Base-by-base conservation (phyloP, 208 protist genomes). In the Trypanosoma boissoni region DNA sequence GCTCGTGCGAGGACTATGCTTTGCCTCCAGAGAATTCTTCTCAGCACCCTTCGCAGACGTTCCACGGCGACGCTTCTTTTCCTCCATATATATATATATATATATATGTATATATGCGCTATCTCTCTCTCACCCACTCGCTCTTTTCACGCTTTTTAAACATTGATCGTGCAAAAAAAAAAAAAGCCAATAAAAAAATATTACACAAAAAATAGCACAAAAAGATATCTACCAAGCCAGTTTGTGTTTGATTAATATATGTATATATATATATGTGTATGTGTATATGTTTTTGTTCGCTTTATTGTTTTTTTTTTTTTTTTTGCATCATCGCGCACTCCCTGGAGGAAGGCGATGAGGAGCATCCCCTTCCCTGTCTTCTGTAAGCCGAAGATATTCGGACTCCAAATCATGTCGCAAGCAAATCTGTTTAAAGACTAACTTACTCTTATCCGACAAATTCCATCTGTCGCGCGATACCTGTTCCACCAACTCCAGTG, bases 391-490 rank as follows among this genome's bases (percentile, higher is more conserved):
- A n/a, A 58, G 23, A 39, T 52, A 67, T 43, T 67, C 56, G 32
- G 44, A 18, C 20, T 52, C 48, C 46, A n/a, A 78, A 62, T 20
- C 12, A 20, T 80, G 79, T 7, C 68, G 63, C 18, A 52, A 18
- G 20, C 55, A 53, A 3, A 86, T 53, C 9, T 64, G 52, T 31
- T 68, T 53, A 24, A 86, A 41, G 7, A 75, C 79, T 6, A 50
- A 41, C 14, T 37, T 37, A 9, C 68, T 75, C 12, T 69, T 67
- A 1, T 36, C 49, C 14, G 71, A 68, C 9, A 78, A 65, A 9
- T 49, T 42, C 84, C 84, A 91, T 48, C 80, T 61, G 39, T 88
- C 84, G 27, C 67, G 56, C 26, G 29, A 63, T 78, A 92, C 86
- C n/a, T 55, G 72, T n/a, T 51, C 68, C 34, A 77, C 72, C 16